Base-by-base conservation (phyloP, 2,329 filamentous ascomycete genomes). In the Pseudogymnoascus sp. region DNA sequence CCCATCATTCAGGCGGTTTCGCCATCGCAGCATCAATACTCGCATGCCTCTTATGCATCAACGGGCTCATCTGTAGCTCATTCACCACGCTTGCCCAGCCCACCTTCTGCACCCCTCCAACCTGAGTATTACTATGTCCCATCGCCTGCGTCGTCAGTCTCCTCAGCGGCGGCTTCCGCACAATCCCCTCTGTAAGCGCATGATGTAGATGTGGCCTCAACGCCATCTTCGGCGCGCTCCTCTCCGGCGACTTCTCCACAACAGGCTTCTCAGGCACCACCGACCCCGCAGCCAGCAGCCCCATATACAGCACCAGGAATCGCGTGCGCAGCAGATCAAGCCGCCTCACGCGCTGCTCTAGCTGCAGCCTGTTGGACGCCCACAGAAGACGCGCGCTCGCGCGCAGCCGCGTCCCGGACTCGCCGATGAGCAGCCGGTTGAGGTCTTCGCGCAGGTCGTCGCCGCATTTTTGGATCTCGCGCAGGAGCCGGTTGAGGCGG, bases 81-180 rank as follows among this genome's bases (percentile, higher is more conserved):
- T 82, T 76, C 20, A 87, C 81, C 5, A 87, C 83, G 25, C 83
- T 82, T 18, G 81, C 80, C 84, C 84, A 87, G 25, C 83, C 82
- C 64, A 75, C 74, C 60, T 79, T 78, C 59, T 83, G 81, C 18
- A 74, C 74, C 38, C 74, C 73, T 47, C 75, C 75, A 35, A 77
- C 72, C 47, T 76, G 75, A 58, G 82, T 78, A 64, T 75, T 76
- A 12, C 53, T 58, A 65, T 82, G 79, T 7, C 81, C 79, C 63
- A 82, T 78, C 6, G 80, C 74, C 65, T 80, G 79, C 1, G 80
- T 82, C 5, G 80, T 80, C 57, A 85, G 68, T 62, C 81, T 76
- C 60, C 82, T 76, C 63, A 82, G 66, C 6, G 80, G 78, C 33
- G 80, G 78, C 28, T 66, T 70, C 36, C 62, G 65, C 30, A 59